Evolutionary conservation across 495 filamentous ascomycete genomes (phyloP).

Genomic region (Choiromyces venosus): DNA sequence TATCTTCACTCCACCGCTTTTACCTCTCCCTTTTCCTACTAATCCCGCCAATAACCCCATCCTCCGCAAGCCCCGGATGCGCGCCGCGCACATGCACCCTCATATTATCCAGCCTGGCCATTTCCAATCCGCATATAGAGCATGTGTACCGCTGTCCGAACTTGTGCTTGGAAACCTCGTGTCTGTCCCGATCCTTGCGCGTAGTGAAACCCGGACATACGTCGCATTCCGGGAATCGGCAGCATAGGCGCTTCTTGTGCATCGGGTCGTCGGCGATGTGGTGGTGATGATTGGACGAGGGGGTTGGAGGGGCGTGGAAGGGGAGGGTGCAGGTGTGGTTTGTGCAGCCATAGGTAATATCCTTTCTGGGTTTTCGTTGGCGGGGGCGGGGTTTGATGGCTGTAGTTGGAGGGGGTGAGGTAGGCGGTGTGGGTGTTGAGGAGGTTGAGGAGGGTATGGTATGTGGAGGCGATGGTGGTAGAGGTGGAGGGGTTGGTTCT

Average conservation of each 20-base stretch:
- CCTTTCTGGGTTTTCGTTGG: neutral
- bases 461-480: neutral
- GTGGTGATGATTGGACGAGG: neutral
- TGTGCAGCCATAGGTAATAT: neutral
- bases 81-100: slow-evolving; percentile 13
- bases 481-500: neutral
- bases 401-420: neutral
- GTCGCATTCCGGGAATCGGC: slow-evolving; percentile 3
- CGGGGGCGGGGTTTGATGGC: neutral
- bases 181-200: slow-evolving; percentile 26
- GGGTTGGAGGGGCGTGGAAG: neutral
- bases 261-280: neutral
- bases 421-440: neutral
- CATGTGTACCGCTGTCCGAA: slow-evolving; percentile 6
- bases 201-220: slow-evolving; percentile 7
- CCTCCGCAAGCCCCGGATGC: neutral
- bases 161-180: slow-evolving; percentile 20
- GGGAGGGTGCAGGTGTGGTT: neutral
- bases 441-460: neutral
- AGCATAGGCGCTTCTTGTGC: slow-evolving; percentile 28
- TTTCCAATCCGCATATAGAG: slow-evolving; percentile 5
- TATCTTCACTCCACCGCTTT: too few relatives aligned
- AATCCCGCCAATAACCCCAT: neutral
- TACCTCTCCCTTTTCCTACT: neutral
- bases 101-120: slow-evolving; percentile 11